A percentile compares a stretch with the other conserved stretches of the same genome.
These are phyloP conservation scores for Kurtzmaniella cleridarum DNA, from an alignment of 805 yeast species.

Conservation along the genomic window DNA sequence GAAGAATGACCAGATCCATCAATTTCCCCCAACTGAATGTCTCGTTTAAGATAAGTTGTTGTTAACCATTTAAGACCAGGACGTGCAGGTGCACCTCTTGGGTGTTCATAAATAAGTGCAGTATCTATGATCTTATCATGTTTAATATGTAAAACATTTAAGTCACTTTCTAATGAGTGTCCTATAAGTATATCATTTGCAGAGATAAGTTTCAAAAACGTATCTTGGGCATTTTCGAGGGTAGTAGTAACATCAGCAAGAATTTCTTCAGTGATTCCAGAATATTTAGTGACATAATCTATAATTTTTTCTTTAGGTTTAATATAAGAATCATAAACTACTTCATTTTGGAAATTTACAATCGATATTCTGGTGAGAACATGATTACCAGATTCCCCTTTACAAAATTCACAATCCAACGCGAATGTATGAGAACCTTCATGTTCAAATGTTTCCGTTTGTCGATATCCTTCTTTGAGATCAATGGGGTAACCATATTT, in stretches of 20 bases:
- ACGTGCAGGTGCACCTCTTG: constrained; percentile 75
- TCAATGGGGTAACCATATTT: constrained; percentile 60
- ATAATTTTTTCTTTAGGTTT: constrained; percentile 69
- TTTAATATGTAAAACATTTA: constrained; percentile 60
- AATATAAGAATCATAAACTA: constrained; percentile 68
- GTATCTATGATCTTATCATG: constrained; percentile 83
- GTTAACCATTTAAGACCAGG: constrained; percentile 76
- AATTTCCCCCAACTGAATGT: constrained; percentile 60
- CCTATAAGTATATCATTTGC: constrained; percentile 70
- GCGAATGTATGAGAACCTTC: constrained; percentile 67
- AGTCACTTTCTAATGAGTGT: constrained; percentile 84
- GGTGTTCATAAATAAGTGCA: constrained; percentile 67
- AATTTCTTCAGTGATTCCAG: constrained; percentile 79
- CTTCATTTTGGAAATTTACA: constrained; percentile 55
- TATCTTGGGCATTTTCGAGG: constrained; percentile 59
- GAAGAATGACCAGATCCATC: constrained; percentile 72
- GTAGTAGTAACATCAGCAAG: constrained; percentile 60
- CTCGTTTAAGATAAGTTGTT: constrained; percentile 44
- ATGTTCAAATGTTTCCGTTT: constrained; percentile 47
- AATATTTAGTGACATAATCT: constrained; percentile 77
- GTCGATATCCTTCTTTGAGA: constrained; percentile 3
- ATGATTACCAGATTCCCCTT: constrained; percentile 45
- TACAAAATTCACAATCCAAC: constrained; percentile 92
- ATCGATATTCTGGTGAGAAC: constrained; percentile 77
- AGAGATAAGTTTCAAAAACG: constrained; percentile 44